These are phyloP conservation scores for Rhizophora apiculata DNA, from an alignment of 345 rosid genomes.

Conservation along the genomic window DNA sequence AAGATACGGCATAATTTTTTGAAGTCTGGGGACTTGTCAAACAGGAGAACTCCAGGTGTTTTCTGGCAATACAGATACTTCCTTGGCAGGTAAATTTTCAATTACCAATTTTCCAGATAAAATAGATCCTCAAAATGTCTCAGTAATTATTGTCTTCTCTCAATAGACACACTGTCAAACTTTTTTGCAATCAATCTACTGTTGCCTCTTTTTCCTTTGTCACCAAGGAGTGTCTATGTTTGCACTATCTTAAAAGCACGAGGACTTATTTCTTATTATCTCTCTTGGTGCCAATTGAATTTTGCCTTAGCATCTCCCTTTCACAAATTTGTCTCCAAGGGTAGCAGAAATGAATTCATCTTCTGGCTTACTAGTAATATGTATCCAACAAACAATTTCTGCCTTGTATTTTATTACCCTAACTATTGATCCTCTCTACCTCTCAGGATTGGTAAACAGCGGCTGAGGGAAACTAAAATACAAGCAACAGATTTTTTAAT, in stretches of 20 bases:
- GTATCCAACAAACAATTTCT: neutral
- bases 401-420: conserved; percentile 1
- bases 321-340: neutral
- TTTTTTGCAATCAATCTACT: neutral
- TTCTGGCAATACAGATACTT: conserved; percentile 68
- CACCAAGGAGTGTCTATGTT: neutral
- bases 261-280: neutral
- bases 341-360: neutral
- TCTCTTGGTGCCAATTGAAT: neutral
- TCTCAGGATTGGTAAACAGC: conserved; percentile 79
- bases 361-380: neutral
- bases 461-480: conserved; percentile 71
- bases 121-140: neutral
- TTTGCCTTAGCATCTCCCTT: neutral
- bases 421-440: conserved; percentile 12
- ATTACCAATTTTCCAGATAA: neutral
- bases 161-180: no score
- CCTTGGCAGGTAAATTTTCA: conserved; percentile 68
- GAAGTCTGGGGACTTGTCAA: conserved; percentile 58
- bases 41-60: conserved; percentile 64
- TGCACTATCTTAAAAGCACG: neutral
- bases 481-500: conserved; percentile 85
- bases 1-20: conserved; percentile 62
- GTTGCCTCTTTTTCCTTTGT: neutral
- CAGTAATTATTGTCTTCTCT: no score